Percentiles rank a stretch among this genome's conserved stretches.
Evolutionary conservation across 2,329 filamentous ascomycete species (phyloP).

Genomic region (Cytospora piceicola): DNA sequence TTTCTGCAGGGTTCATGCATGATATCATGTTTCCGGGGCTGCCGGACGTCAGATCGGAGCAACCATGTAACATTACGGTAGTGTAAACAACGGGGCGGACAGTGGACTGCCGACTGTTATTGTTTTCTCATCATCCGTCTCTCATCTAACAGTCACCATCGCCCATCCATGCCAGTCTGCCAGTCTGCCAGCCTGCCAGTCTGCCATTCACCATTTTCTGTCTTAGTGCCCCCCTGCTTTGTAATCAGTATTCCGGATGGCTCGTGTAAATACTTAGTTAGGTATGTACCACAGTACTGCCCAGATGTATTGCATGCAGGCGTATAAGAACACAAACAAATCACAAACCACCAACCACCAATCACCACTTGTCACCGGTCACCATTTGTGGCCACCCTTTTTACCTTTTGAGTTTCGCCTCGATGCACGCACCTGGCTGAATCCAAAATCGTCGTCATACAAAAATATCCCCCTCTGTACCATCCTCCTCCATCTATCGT

Average conservation of each 20-base stretch:
- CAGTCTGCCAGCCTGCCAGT: too few relatives aligned
- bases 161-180: too few relatives aligned
- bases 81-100: too few relatives aligned
- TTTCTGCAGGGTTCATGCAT: not conserved
- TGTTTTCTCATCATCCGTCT: not conserved
- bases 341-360: not conserved
- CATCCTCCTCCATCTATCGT: not conserved
- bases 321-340: too few relatives aligned
- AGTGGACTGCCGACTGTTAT: too few relatives aligned
- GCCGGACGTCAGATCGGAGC: not conserved
- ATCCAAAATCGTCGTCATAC: not conserved
- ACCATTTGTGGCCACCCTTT: not conserved
- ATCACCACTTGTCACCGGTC: not conserved
- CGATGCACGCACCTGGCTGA: not conserved
- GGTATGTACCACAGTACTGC: too few relatives aligned
- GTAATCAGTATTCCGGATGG: too few relatives aligned
- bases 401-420: not conserved
- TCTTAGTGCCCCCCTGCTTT: not conserved
- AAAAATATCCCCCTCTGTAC: not conserved
- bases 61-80: too few relatives aligned
- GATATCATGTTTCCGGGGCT: slow-evolving; percentile 1
- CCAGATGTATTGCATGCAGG: too few relatives aligned
- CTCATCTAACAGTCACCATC: too few relatives aligned
- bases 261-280: too few relatives aligned
- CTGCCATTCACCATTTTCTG: too few relatives aligned